Conservation (phyloP, 2,329 filamentous ascomycete species). For the Alternaria sp. region DNA sequence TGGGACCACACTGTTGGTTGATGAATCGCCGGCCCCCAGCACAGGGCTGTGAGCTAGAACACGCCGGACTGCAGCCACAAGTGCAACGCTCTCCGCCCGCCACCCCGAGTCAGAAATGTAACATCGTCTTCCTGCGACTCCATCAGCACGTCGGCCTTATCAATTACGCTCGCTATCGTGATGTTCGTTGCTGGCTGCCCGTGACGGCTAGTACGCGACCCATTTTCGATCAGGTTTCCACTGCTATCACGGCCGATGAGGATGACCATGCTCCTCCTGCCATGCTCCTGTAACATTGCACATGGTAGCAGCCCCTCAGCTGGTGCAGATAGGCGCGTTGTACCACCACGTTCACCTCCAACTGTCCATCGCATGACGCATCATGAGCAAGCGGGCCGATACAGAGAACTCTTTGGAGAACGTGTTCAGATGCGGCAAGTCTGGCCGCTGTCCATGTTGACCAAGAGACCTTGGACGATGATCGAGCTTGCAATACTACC, state of each 20-base stretch:
- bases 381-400: slow-evolving; percentile 22
- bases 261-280: slow-evolving; percentile 16
- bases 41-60: slow-evolving; percentile 16
- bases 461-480: slow-evolving; percentile 35
- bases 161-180: neutral
- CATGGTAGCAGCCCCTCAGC: slow-evolving; percentile 28
- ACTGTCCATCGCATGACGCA: slow-evolving; percentile 37
- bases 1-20: slow-evolving; percentile 18
- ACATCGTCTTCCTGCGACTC: slow-evolving; percentile 6
- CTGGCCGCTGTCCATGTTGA: slow-evolving; percentile 32
- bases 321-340: slow-evolving; percentile 39
- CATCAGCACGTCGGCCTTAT: neutral
- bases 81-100: slow-evolving; percentile 13
- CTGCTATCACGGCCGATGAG: slow-evolving; percentile 8
- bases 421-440: slow-evolving; percentile 29
- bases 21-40: neutral
- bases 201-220: slow-evolving; percentile 1
- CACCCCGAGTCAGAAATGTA: slow-evolving; percentile 13
- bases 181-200: slow-evolving; percentile 3
- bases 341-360: slow-evolving; percentile 39
- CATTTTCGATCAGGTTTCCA: slow-evolving; percentile 12
- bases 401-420: slow-evolving; percentile 10
- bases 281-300: slow-evolving; percentile 36
- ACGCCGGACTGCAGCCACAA: slow-evolving; percentile 4
- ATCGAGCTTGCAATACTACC: slow-evolving; percentile 24